Base-by-base conservation (phyloP, 73 alveolate genomes). In the Paramecium bursaria region DNA sequence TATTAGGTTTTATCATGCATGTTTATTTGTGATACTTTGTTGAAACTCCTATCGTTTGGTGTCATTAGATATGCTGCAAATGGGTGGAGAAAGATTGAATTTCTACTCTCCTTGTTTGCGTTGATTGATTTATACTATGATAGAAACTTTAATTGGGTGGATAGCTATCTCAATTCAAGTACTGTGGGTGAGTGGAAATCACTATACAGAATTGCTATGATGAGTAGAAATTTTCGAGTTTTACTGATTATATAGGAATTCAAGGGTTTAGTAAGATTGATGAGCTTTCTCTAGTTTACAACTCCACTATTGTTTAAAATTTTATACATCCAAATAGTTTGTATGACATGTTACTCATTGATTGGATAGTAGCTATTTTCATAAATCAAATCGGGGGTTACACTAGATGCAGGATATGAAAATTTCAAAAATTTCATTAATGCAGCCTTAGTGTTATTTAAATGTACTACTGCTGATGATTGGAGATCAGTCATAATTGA, bases 401-500 rank as follows among this genome's bases (percentile, higher is more conserved):
- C 21, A 3, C 33, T 67, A 2, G 82, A 67, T 67, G 46, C 33
- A 10, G 50, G 22, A 33, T 67, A 67, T 39, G 82, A 53, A 1
- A 67, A 67, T 67, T 67, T 67, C 44, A 31, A 67, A 25, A 67
- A 67, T 10, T 67, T 67, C 35, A 67, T 67, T 7, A 67, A 67
- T 67, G 49, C 82, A 10, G 82, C 82, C 7, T 42, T 67, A 19
- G 14, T 67, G 5, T 39, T 67, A 57, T 67, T 67, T 21, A 67
- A 67, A 39, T 67, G 82, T 14, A 67, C 82, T 15, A 39, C 82
- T 0, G 82, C 60, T 14, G 82, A 67, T 35, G 82, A 67, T 67
- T 67, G 82, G 82, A 67, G 42, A 39, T 35, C 54, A 21, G 2
- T 67, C 30, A 2, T 67, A 14, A 67, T 67, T 17, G 82, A 67